Evolutionary conservation across 2,329 filamentous ascomycete genomes (phyloP).

Genomic region (Exophiala dermatitidis): DNA sequence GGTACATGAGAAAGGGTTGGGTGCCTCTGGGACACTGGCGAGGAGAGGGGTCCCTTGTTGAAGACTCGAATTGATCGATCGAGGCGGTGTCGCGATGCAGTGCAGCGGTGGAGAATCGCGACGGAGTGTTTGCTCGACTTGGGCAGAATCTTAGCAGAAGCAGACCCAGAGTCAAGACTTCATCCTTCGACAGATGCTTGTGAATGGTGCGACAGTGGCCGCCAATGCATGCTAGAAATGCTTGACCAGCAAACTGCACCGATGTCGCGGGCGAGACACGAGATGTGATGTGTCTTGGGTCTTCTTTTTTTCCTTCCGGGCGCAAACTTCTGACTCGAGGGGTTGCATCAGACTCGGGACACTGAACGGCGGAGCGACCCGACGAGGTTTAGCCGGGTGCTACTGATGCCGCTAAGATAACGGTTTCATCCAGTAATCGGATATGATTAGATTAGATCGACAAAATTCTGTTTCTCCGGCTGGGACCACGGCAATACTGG

Average conservation of each 20-base stretch:
- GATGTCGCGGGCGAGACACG: slow-evolving; percentile 3
- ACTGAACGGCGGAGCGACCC: too few relatives aligned
- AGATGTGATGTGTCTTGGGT: background rate
- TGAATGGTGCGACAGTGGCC: slow-evolving; percentile 22
- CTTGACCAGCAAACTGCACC: slow-evolving; percentile 10
- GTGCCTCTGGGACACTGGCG: background rate
- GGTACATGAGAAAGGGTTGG: slow-evolving; percentile 16
- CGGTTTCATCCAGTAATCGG: background rate
- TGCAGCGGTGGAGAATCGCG: slow-evolving; percentile 11
- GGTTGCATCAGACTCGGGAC: too few relatives aligned
- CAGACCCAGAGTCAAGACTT: background rate
- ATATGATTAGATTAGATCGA: background rate
- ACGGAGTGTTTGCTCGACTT: slow-evolving; percentile 16
- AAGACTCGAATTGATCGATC: background rate
- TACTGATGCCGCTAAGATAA: slow-evolving; percentile 1
- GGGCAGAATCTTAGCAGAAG: slow-evolving; percentile 4
- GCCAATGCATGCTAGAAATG: slow-evolving; percentile 4
- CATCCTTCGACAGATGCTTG: background rate
- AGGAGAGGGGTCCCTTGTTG: slow-evolving; percentile 1
- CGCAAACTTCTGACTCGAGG: too few relatives aligned
- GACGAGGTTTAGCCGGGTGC: too few relatives aligned
- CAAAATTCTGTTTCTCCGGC: background rate
- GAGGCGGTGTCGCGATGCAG: slow-evolving; percentile 11
- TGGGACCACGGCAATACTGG: too few relatives aligned
- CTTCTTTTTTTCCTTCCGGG: slow-evolving; percentile 1